Conservation (phyloP, 768 basidiomycete species). For the Mrakia gelida region DNA sequence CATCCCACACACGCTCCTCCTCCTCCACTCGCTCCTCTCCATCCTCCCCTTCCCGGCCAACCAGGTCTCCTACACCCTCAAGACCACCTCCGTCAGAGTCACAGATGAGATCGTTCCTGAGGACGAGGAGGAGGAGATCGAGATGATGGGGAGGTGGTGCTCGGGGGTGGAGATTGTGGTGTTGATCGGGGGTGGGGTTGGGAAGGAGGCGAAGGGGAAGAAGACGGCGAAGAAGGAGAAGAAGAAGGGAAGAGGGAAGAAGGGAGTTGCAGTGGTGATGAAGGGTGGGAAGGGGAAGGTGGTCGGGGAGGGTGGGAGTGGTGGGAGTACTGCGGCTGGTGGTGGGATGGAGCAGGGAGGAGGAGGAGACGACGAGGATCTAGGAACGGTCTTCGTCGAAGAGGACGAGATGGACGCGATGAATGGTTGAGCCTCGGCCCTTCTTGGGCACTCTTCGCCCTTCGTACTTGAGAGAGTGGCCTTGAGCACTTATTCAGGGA, state of each 20-base stretch:
- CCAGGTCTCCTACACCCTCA: slow-evolving; percentile 38
- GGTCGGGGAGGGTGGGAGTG: neutral
- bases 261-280: neutral
- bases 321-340: too few species aligned
- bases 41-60: slow-evolving; percentile 42
- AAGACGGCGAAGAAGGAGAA: neutral
- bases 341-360: too few species aligned
- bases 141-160: slow-evolving; percentile 17
- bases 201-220: neutral
- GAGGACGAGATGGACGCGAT: slow-evolving; percentile 32
- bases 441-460: too few species aligned
- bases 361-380: neutral
- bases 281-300: neutral
- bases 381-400: neutral
- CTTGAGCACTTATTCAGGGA: too few species aligned
- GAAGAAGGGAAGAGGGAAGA: slow-evolving; percentile 1
- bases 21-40: slow-evolving; percentile 44
- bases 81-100: slow-evolving; percentile 28
- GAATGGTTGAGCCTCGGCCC: slow-evolving; percentile 17
- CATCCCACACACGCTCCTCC: slow-evolving; percentile 43
- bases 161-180: slow-evolving; percentile 23
- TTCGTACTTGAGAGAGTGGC: too few species aligned
- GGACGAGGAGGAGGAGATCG: slow-evolving; percentile 36
- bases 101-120: slow-evolving; percentile 42
- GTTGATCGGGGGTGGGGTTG: neutral